Conservation (phyloP, 495 filamentous ascomycete species). For the Penicillium daleae region DNA sequence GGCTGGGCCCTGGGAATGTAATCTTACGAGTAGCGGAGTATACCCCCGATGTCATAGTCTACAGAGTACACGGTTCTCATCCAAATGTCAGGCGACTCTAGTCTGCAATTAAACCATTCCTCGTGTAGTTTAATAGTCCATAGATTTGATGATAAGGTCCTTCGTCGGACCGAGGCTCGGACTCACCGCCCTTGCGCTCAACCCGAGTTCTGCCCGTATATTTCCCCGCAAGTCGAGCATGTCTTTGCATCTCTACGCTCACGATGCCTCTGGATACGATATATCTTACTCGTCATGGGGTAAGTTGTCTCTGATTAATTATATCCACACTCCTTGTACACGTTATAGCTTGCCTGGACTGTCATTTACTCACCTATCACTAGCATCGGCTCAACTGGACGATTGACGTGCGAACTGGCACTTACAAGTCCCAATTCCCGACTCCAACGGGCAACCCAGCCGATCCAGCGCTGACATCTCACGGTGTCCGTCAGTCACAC, state of each 20-base stretch:
- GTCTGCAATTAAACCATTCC: slow-evolving; percentile 22
- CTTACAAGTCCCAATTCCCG: slow-evolving; percentile 65
- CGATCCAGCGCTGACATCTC: slow-evolving; percentile 83
- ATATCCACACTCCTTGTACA: neutral
- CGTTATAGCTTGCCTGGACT: neutral
- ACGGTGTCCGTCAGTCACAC: slow-evolving; percentile 82
- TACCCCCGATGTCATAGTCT: slow-evolving; percentile 33
- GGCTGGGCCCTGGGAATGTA: slow-evolving; percentile 39
- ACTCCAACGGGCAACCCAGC: slow-evolving; percentile 84
- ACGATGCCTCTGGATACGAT: slow-evolving; percentile 71
- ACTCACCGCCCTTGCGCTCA: slow-evolving; percentile 25
- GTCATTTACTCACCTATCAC: neutral
- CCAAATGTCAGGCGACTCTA: slow-evolving; percentile 31
- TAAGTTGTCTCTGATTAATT: slow-evolving; percentile 47
- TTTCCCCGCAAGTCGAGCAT: slow-evolving; percentile 22
- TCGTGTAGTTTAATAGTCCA: slow-evolving; percentile 5
- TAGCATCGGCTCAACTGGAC: slow-evolving; percentile 91
- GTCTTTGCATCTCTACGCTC: neutral
- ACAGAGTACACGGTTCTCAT: slow-evolving; percentile 35
- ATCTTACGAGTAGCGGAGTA: slow-evolving; percentile 36
- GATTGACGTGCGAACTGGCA: slow-evolving; percentile 76
- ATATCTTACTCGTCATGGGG: slow-evolving; percentile 84
- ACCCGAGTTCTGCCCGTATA: slow-evolving; percentile 22
- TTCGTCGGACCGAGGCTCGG: slow-evolving; percentile 22
- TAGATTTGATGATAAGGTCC: neutral